Evolutionary conservation across 495 filamentous ascomycete species (phyloP), one percentile per base, ranked within the genome.

Genomic region (Lasiosphaeriaceae sp.): DNA sequence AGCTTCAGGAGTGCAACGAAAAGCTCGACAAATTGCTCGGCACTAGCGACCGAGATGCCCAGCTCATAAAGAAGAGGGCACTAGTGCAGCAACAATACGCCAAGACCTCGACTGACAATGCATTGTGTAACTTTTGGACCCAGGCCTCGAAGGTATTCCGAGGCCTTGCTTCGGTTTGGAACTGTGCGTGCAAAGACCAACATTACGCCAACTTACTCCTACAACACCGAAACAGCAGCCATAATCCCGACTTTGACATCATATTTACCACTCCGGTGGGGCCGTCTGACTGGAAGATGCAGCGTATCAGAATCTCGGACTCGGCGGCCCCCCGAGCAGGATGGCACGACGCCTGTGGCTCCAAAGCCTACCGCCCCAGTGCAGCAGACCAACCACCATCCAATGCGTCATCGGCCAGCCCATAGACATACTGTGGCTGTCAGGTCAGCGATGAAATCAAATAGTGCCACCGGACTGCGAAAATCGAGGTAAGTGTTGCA

Each of bases 121-220:
- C 57, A 2, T 6, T 59, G 0, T 59, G 52, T 20, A 47, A 11
- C 16, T 50, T 59, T 11, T 59, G 57, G 57, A 9, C 19, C 4
- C 37, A 46, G 9, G 57, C 52, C 1, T 23, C 21, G 11, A 43
- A 1, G 14, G 19, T 59, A n/a, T 59, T 54, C 24, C 23, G 22
- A 9, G 52, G 35, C 0, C 39, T 59, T 2, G 17, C 45, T 0
- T 47, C 41, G 5, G 60, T 66, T 20, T 74, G 70, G 68, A 46
- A 55, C 6, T 72, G 66, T 24, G 26, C 26, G 4, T 31, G 26
- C 26, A 31, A 31, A 31, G 26, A 31, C 26, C 26, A 31, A 31
- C 51, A 45, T 2, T 71, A 68, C 16, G 66, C 65, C 16, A 70
- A 66, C 16, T 55, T 74, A 1, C 47, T 67, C 2, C 54, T 74